Evolutionary conservation across 2,329 filamentous ascomycete species (phyloP), one percentile per base, ranked within the genome.

Genomic region (Apiospora malaysiana): DNA sequence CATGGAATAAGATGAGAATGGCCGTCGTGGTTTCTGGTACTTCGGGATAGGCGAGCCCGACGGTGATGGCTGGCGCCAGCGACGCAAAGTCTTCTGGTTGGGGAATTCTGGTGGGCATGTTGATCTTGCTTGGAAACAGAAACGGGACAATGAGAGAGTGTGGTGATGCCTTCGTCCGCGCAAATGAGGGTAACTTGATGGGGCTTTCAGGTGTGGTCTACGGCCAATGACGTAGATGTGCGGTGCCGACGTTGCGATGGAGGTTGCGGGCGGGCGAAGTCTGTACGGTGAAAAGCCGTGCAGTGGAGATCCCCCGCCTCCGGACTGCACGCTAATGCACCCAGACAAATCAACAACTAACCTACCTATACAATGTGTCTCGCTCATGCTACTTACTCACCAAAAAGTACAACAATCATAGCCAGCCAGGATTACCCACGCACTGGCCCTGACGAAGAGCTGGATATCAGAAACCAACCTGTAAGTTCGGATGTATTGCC

Each of bases 1-100:
- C 94, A 81, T 97, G 94, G 71, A 97, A 89, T 68, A 97, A 88
- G 78, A 97, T 83, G 73, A 97, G 89, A 75, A 97, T 86, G 76
- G 95, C 92, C 59, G 90, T 92, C 12, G 92, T 89, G 16, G 88
- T 87, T 72, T 92, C 89, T 47, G 87, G 83, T 27, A 87, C 85
- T 40, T 83, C 79, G 56, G 87, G 86, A 77, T 84, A 86, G 75
- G 86, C 82, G 65, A 87, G 79, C 68, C 84, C 81, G 71, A 85
- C 77, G 16, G 82, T 82, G 69, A 88, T 81, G 63, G 77, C 77
- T 49, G 82, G 77, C 27, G 79, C 74, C 49, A 88, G 81, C 42
- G 82, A 75, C 47, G 81, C 73, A 74, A 90, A 89, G 78, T 90
- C 88, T 21, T 81, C 81, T 10, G 81, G 78, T 27, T 84, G 85